Base-by-base conservation (phyloP, 345 rosid genomes). In the Alliaria petiolata region DNA sequence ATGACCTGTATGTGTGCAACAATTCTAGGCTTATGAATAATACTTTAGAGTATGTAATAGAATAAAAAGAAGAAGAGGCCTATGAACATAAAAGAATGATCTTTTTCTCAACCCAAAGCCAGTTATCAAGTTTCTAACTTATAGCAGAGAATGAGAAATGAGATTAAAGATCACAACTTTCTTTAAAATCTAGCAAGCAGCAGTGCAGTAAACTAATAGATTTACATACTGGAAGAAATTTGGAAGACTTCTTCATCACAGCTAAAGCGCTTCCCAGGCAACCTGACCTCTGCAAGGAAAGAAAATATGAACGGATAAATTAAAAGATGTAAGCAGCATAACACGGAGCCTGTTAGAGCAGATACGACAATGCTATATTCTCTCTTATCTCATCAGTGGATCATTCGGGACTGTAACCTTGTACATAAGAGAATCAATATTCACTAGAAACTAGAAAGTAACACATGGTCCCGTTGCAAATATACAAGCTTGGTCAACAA, bases 201-300 rank as follows among this genome's bases (percentile, higher is more conserved):
- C 63, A 45, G 51, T 35, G 38, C 35, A 36, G 16, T 61, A 52
- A 61, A 35, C 49, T 47, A 55, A 56, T 31, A 53, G 34, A 45
- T 56, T 61, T 67, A 82, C 90, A 59, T 83, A 95, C 97, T 58
- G 97, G 99, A 76, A 95, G 95, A 70, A 86, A 76, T 81, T 89
- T 91, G 50, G 90, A 89, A 65, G 95, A 85, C 79, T 88, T 95
- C 89, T 95, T 95, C 97, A 95, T 95, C 31, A 95, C 88, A 77
- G 96, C 99, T 52, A 95, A 76, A 49, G 96, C 20, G 47, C 95
- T 91, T 65, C 99, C 97, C 69, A 95, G 93, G 76, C 96, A 95
- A 74, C 99, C 97, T 65, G 90, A 80, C 20, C 97, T 81, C 99
- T 95, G 90, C 81, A 73, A 76, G 6, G 51, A 59, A 52, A 58